A percentile compares a stretch with the other conserved stretches of the same genome.
Evolutionary conservation across 108 stramenopile genomes (phyloP).

Genomic region (Nitzschia inconspicua): DNA sequence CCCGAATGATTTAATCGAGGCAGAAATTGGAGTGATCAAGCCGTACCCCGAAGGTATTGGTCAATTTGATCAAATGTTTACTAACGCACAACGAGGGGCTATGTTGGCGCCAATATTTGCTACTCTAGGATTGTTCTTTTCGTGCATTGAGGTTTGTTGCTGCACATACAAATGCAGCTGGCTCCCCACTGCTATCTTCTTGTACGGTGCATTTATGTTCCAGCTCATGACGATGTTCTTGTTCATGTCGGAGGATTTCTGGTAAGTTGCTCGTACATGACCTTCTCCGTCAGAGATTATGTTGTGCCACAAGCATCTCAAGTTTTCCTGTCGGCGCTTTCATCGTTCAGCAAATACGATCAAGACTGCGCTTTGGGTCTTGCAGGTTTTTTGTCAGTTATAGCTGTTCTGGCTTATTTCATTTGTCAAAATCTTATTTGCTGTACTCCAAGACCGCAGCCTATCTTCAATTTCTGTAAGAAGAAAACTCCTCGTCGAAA

Average conservation of each 20-base stretch:
- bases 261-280: conserved; percentile 15
- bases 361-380: conserved; percentile 30
- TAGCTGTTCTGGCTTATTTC: conserved; percentile 26
- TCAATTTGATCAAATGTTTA: conserved; percentile 21
- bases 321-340: not conserved
- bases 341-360: conserved; percentile 21
- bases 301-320: not conserved
- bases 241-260: conserved; percentile 36
- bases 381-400: conserved; percentile 21
- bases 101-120: conserved; percentile 27
- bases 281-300: not conserved
- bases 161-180: conserved; percentile 42
- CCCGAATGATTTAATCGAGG: conserved; percentile 19
- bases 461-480: conserved; percentile 17
- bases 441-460: conserved; percentile 29
- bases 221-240: conserved; percentile 30
- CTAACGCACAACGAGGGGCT: conserved; percentile 26
- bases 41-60: conserved; percentile 15
- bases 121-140: conserved; percentile 15
- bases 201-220: conserved; percentile 35
- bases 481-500: conserved; percentile 2
- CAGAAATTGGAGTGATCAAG: conserved; percentile 11
- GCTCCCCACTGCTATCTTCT: conserved; percentile 31
- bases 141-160: conserved; percentile 17
- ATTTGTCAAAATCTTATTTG: conserved; percentile 28